Evolutionary conservation across 2,329 filamentous ascomycete genomes (phyloP), one percentile per base, ranked within the genome.

Genomic region (Colletotrichum melonis): DNA sequence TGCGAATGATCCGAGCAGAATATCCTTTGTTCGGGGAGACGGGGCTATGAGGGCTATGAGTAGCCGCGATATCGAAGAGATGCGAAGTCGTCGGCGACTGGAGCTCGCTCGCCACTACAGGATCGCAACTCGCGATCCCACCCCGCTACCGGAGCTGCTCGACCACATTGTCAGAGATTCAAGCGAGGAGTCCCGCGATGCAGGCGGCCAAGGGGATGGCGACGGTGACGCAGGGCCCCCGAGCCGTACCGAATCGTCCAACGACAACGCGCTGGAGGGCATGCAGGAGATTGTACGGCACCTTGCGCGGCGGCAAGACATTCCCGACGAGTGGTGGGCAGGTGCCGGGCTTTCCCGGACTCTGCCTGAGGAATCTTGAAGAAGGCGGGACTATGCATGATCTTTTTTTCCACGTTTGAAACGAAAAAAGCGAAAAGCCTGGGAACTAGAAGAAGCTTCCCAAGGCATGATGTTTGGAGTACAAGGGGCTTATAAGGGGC

Each of bases 311-410:
- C 86, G 93, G 28, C 89, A 94, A 78, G 93, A 95, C 77, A 92
- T 97, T 67, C 93, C 94, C 0, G 94, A 97, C 74, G 92, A 94
- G 75, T 95, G 93, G 91, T 97, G 94, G 94, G 90, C 90, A 72
- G 88, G 90, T 78, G 92, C 88, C 72, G 92, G 92, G 55, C 86
- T 94, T 75, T 91, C 87, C 78, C 89, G 91, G 75, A 92, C 87
- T 16, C 82, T 90, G 67, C 82, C 84, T 22, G 84, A 81, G 46
- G 85, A 86, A 66, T 82, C 82, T 14, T 78, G 38, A 59, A 55
- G n/a, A 58, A 32, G 32, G 32, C 32, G 9, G n/a, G 12, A n/a
- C 14, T 28, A 5, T 12, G 52, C 22, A 59, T 22, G 63, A 24
- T 30, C 1, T 49, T n/a, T 14, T 4, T 35, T n/a, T 35, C 22